These are phyloP conservation scores for Gymnopilus junonius DNA, from an alignment of 768 basidiomycete genomes.

Conservation along the genomic window DNA sequence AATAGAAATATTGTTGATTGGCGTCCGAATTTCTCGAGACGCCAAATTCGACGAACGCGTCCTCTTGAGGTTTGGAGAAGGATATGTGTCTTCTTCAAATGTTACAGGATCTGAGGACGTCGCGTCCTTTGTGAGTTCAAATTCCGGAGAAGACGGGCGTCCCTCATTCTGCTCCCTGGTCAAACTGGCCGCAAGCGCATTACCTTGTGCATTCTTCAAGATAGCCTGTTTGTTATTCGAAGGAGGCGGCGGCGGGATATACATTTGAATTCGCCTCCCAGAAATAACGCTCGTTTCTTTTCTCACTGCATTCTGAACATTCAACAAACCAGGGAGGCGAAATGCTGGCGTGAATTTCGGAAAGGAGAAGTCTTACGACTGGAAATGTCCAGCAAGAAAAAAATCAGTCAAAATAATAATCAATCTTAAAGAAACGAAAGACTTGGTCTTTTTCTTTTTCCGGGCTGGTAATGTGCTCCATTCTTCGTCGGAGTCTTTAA, in stretches of 20 bases:
- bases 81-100: background rate
- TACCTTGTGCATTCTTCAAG: background rate
- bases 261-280: conserved; percentile 17
- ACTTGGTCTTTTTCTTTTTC: conserved; percentile 34
- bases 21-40: background rate
- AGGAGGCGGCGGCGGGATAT: conserved; percentile 23
- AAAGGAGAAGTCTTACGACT: background rate
- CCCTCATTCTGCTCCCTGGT: background rate
- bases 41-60: background rate
- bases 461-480: conserved; percentile 41
- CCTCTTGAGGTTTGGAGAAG: background rate
- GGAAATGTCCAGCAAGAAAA: background rate
- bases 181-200: background rate
- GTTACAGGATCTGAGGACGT: background rate
- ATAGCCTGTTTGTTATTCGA: background rate
- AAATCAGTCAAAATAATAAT: background rate
- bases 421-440: conserved; percentile 11
- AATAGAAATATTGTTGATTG: background rate
- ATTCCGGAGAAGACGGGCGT: background rate
- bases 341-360: conserved; percentile 18
- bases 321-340: conserved; percentile 21
- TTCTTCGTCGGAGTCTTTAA: conserved; percentile 36
- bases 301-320: background rate
- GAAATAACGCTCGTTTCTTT: background rate
- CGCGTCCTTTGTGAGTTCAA: background rate